A percentile compares a stretch with the other conserved stretches of the same genome.
These are phyloP conservation scores for Ganoderma boninense DNA, from an alignment of 1,284 basidiomycete genomes.

Conservation along the genomic window DNA sequence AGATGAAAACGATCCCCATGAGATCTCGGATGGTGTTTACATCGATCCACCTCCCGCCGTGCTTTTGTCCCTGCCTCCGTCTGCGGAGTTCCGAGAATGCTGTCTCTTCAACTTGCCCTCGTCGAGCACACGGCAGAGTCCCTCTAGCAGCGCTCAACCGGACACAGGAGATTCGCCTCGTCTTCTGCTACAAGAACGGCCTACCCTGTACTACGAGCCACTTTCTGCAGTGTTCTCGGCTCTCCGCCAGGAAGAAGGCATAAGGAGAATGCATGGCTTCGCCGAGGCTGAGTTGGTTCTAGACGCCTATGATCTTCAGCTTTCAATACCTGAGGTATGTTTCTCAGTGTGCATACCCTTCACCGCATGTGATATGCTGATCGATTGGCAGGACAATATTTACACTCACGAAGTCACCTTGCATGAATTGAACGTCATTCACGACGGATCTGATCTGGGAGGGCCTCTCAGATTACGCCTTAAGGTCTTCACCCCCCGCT, in stretches of 20 bases:
- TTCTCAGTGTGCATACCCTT: not conserved
- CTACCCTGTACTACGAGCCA: slow-evolving; percentile 79
- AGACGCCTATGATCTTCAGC: slow-evolving; percentile 71
- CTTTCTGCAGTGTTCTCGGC: slow-evolving; percentile 72
- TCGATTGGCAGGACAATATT: slow-evolving; percentile 68
- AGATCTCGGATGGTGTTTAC: slow-evolving; percentile 74
- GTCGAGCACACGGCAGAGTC: slow-evolving; percentile 38
- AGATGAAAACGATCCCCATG: slow-evolving; percentile 57
- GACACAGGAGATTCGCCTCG: slow-evolving; percentile 15
- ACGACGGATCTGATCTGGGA: slow-evolving; percentile 67
- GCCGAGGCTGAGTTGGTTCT: slow-evolving; percentile 69
- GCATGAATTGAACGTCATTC: slow-evolving; percentile 76
- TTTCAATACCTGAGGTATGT: slow-evolving; percentile 71
- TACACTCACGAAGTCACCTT: slow-evolving; percentile 74
- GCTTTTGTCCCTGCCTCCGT: slow-evolving; percentile 57
- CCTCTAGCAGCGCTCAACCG: slow-evolving; percentile 30
- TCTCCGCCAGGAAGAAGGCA: slow-evolving; percentile 64
- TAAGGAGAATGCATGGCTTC: slow-evolving; percentile 55
- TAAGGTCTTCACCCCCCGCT: slow-evolving; percentile 60
- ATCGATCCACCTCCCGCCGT: slow-evolving; percentile 81
- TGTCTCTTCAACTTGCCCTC: slow-evolving; percentile 67
- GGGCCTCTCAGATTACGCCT: slow-evolving; percentile 73
- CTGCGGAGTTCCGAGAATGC: slow-evolving; percentile 51
- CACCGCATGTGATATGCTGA: not conserved
- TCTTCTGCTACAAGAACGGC: slow-evolving; percentile 64